Base-by-base conservation (phyloP, 2,329 filamentous ascomycete genomes). In the Aspergillus hiratsukae region DNA sequence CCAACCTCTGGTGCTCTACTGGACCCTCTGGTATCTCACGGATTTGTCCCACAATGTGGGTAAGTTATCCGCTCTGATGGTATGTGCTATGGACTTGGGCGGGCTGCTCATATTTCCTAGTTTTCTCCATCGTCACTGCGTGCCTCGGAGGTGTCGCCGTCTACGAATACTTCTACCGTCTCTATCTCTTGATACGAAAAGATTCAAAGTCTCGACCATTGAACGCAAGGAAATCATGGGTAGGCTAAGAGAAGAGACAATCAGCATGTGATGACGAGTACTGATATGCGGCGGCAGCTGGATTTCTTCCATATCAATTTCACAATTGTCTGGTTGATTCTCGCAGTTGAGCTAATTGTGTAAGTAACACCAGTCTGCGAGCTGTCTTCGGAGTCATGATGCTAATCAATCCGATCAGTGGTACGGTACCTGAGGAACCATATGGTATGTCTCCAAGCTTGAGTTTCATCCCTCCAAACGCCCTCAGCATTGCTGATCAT, bases 1-100 rank as follows among this genome's bases (percentile, higher is more conserved):
- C 55, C 81, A 84, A 70, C 84, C 84, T 19, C 76, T 86, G 57
- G 78, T 76, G 3, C 74, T 87, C 2, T 87, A 86, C 71, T 87
- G 83, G 73, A 76, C 79, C 50, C 73, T 87, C 40, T 85, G 81
- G 81, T 85, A 85, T 60, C 77, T 76, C 59, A 81, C 82, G 9
- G 72, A 75, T 58, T 66, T 86, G 31, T 73, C 72, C 43, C 71
- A 73, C 57, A 75, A 77, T 48, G 37, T 74, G 60, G 69, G 72
- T 76, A 69, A 61, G 72, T 67, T 1, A 14, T 25, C 14, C 29
- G 27, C 4, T 28, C 29, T 19, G 23, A 49, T 45, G 53, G 29
- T 21, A 51, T 54, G 10, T 8, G 10, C 43, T 52, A 4, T 41
- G n/a, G 8, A 53, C 10, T 14, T 25, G 29, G 43, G n/a, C 21